Evolutionary conservation across 768 basidiomycete genomes (phyloP).

Genomic region (Lactarius evosmus): DNA sequence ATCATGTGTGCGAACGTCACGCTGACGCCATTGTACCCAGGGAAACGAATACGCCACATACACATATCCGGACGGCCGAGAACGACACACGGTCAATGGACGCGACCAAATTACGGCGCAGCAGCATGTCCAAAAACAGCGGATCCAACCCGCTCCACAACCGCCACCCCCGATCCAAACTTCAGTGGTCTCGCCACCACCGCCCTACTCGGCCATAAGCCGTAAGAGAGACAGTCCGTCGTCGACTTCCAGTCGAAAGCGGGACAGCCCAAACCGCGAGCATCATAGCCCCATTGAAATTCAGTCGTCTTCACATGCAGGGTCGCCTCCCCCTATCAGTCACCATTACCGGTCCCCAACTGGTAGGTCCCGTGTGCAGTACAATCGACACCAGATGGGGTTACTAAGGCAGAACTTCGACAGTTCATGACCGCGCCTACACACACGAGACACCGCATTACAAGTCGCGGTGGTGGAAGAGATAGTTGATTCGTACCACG

Average conservation of each 20-base stretch:
- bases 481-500: background rate
- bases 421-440: constrained; percentile 14
- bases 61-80: constrained; percentile 62
- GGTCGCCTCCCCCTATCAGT: constrained; percentile 12
- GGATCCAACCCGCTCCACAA: constrained; percentile 5
- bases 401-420: constrained; percentile 1
- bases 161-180: constrained; percentile 22
- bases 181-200: constrained; percentile 3
- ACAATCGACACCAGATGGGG: constrained; percentile 3
- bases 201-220: background rate
- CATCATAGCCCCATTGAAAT: constrained; percentile 20
- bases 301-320: constrained; percentile 12
- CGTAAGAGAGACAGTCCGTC: constrained; percentile 22
- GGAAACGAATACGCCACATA: constrained; percentile 73
- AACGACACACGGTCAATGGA: constrained; percentile 67
- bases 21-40: constrained; percentile 38
- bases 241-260: constrained; percentile 14
- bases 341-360: constrained; percentile 11
- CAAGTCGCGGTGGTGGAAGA: constrained; percentile 22
- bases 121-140: constrained; percentile 8
- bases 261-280: constrained; percentile 22
- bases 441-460: constrained; percentile 16
- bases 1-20: constrained; percentile 9
- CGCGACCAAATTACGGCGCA: constrained; percentile 39
- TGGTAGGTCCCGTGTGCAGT: constrained; percentile 3